These are phyloP conservation scores for Exserohilum turcica DNA, from an alignment of 2,329 filamentous ascomycete genomes.

Conservation along the genomic window DNA sequence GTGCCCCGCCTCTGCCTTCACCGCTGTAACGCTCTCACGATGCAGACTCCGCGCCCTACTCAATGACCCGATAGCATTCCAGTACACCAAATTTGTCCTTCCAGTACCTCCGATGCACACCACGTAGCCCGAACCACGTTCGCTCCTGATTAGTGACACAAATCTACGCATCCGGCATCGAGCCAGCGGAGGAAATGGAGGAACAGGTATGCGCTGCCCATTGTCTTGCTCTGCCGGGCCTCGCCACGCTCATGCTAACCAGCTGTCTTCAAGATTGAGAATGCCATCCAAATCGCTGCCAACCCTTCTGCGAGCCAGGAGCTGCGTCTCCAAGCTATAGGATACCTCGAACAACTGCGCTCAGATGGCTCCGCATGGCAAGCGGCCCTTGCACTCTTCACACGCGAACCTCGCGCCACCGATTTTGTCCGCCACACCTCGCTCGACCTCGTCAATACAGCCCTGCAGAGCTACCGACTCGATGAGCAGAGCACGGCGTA, in stretches of 20 bases:
- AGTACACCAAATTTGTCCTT: constrained; percentile 14
- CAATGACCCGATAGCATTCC: constrained; percentile 45
- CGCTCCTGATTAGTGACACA: constrained; percentile 24
- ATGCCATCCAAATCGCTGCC: constrained; percentile 93
- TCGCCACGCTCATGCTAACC: neutral
- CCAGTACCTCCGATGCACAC: constrained; percentile 26
- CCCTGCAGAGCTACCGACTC: constrained; percentile 78
- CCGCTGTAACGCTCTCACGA: constrained; percentile 44
- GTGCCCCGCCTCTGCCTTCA: constrained; percentile 42
- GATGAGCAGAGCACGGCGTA: constrained; percentile 73
- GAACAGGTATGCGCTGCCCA: constrained; percentile 37
- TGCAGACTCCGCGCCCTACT: constrained; percentile 38
- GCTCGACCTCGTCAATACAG: constrained; percentile 91
- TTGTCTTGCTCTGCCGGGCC: neutral
- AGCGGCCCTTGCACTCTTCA: constrained; percentile 84
- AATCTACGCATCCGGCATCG: constrained; percentile 23
- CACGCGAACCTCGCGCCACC: constrained; percentile 72
- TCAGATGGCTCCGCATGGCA: constrained; percentile 87
- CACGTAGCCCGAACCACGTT: constrained; percentile 21
- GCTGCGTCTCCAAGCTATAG: constrained; percentile 82
- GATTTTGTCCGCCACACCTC: constrained; percentile 88
- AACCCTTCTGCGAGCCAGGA: constrained; percentile 73
- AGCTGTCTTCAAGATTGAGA: constrained; percentile 70
- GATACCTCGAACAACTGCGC: constrained; percentile 78
- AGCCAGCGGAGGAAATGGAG: constrained; percentile 47